These are phyloP conservation scores for Picea glauca DNA, from an alignment of 75 land plant genomes.

Conservation along the genomic window DNA sequence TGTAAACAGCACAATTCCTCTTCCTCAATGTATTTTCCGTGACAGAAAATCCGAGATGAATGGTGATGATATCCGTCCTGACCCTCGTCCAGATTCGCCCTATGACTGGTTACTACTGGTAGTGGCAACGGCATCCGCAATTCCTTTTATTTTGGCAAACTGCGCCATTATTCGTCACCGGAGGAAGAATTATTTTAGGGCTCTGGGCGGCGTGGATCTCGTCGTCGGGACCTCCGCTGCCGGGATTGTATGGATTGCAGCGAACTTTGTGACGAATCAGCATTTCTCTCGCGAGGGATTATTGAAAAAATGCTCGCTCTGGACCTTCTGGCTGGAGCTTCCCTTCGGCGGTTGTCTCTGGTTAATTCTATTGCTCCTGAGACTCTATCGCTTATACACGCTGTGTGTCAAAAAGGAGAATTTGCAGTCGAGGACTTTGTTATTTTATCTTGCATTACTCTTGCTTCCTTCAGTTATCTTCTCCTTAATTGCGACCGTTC, in stretches of 20 bases:
- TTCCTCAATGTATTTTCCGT: neutral
- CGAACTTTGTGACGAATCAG: constrained; percentile 23
- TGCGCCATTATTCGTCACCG: constrained; percentile 11
- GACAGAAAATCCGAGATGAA: neutral
- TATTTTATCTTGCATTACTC: constrained; percentile 8
- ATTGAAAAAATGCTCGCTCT: constrained; percentile 16
- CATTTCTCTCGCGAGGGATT: constrained; percentile 17
- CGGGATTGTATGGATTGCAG: constrained; percentile 26
- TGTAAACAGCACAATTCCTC: too few relatives aligned
- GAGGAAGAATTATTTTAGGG: constrained; percentile 21
- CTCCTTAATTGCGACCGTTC: constrained; percentile 14
- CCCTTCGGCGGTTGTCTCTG: constrained; percentile 25
- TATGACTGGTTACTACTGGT: constrained; percentile 13
- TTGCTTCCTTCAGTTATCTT: constrained; percentile 19
- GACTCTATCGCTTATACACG: constrained; percentile 14
- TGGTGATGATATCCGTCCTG: neutral
- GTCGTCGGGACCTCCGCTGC: constrained; percentile 20
- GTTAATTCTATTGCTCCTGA: constrained; percentile 9
- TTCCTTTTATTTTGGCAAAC: constrained; percentile 24
- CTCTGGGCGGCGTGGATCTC: constrained; percentile 25
- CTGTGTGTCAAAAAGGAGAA: neutral
- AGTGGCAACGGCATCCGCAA: neutral
- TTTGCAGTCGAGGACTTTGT: neutral
- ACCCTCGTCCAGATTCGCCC: neutral
- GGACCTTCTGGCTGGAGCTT: constrained; percentile 36